Conservation (phyloP, 805 yeast genomes). For the Yamadazyma takamatsuzukensis region DNA sequence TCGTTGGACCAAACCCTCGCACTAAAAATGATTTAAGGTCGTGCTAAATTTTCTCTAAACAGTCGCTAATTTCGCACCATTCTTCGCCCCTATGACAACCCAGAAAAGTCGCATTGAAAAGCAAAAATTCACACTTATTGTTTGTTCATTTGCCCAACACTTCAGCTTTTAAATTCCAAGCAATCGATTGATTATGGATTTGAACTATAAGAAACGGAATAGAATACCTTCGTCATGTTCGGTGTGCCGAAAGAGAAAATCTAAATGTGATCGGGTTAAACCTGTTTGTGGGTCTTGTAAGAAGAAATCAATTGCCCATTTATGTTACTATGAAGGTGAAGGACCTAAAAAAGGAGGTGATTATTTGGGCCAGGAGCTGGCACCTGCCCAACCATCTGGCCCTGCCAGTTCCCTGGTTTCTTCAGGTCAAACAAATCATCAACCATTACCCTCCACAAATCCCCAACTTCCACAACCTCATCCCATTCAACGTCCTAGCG, state of each 20-base stretch:
- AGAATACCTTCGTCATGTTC: conserved; percentile 43
- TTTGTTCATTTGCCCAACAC: too few species aligned
- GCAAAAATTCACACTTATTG: too few species aligned
- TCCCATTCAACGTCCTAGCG: not conserved
- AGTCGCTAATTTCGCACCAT: not conserved
- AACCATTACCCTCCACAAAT: not conserved
- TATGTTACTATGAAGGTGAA: conserved; percentile 32
- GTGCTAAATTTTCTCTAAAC: too few species aligned
- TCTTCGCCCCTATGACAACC: not conserved
- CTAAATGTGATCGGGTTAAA: conserved; percentile 39
- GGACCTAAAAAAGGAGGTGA: conserved; percentile 10
- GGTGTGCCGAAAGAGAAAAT: conserved; percentile 41
- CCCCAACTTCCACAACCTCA: conserved; percentile 1
- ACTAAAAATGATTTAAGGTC: too few species aligned
- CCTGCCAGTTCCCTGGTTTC: not conserved
- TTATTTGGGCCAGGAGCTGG: conserved; percentile 1
- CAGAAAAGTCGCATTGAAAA: too few species aligned
- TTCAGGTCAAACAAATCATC: not conserved
- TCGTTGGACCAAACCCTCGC: too few species aligned
- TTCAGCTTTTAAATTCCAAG: too few species aligned
- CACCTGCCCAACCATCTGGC: conserved; percentile 3
- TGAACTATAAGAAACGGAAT: conserved; percentile 29
- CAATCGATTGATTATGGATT: conserved; percentile 18
- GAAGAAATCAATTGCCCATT: conserved; percentile 41
- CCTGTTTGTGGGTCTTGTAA: conserved; percentile 43